Percentiles rank a stretch among this genome's conserved stretches.
phyloP scores from a whole-genome alignment of 192 early-diverging fungal genomes.

The Physocladia obscura region DNA sequence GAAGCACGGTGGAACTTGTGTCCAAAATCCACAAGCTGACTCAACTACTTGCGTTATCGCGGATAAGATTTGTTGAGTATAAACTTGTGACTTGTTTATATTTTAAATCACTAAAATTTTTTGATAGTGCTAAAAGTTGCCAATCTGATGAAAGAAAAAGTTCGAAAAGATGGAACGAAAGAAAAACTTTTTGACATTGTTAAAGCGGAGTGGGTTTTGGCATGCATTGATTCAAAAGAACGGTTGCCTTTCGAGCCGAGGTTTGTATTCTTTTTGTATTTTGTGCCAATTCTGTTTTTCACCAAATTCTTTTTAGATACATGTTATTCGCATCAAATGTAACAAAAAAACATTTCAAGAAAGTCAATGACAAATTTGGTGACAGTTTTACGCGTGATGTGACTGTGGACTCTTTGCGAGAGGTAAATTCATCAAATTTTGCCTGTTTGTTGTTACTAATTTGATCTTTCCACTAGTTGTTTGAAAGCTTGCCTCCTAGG shows the following conservation, averaged over 20 bases:
- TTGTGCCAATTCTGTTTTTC: slow-evolving; percentile 10
- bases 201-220: slow-evolving; percentile 61
- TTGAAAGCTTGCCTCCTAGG: too few relatives aligned
- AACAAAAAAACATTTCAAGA: slow-evolving; percentile 51
- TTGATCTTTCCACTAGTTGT: too few relatives aligned
- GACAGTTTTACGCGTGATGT: slow-evolving; percentile 69
- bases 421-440: slow-evolving; percentile 51
- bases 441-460: not conserved
- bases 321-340: slow-evolving; percentile 56
- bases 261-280: slow-evolving; percentile 31
- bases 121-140: slow-evolving; percentile 53
- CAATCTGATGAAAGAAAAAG: slow-evolving; percentile 47
- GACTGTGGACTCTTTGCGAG: slow-evolving; percentile 46
- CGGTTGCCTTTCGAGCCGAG: slow-evolving; percentile 61
- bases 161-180: not conserved
- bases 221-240: slow-evolving; percentile 53
- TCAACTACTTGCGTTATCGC: slow-evolving; percentile 52
- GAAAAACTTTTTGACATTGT: slow-evolving; percentile 59
- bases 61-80: slow-evolving; percentile 31
- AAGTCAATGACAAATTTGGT: slow-evolving; percentile 65
- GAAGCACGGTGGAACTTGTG: slow-evolving; percentile 61
- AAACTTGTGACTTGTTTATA: slow-evolving; percentile 17
- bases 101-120: slow-evolving; percentile 5
- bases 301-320: slow-evolving; percentile 40
- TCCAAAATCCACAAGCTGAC: slow-evolving; percentile 53